These are phyloP conservation scores for Themeda triandra DNA, from an alignment of 176 grass and related monocot genomes.

Conservation along the genomic window DNA sequence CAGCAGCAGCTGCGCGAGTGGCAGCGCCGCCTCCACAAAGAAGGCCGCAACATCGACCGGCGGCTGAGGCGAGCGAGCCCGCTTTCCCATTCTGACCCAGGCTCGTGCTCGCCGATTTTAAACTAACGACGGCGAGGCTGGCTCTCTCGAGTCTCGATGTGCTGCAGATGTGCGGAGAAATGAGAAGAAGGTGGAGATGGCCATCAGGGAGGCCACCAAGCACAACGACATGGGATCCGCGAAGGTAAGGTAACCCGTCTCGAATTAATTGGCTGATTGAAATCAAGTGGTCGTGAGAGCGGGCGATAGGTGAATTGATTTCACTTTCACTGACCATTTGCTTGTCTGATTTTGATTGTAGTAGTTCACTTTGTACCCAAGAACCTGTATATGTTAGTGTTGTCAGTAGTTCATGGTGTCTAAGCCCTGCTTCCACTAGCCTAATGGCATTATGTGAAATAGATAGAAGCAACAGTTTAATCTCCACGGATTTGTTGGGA, in stretches of 20 bases:
- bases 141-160: background rate
- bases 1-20: slow-evolving; percentile 82
- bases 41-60: slow-evolving; percentile 76
- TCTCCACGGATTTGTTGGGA: too few relatives aligned
- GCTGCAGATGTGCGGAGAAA: slow-evolving; percentile 73
- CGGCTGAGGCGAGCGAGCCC: slow-evolving; percentile 46
- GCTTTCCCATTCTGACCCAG: background rate
- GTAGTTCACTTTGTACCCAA: too few relatives aligned
- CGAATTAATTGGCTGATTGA: background rate
- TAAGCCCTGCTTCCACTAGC: too few relatives aligned
- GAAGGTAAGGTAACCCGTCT: slow-evolving; percentile 45
- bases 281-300: background rate
- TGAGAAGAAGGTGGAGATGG: slow-evolving; percentile 88
- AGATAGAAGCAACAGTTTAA: too few relatives aligned
- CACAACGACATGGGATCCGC: slow-evolving; percentile 91
- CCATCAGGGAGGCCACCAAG: slow-evolving; percentile 85
- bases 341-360: background rate
- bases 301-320: background rate
- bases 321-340: background rate
- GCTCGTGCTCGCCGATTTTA: background rate
- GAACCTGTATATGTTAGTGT: too few relatives aligned
- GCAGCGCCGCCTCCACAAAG: slow-evolving; percentile 87
- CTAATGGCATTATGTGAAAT: too few relatives aligned
- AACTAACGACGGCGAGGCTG: background rate
- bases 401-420: too few relatives aligned